phyloP scores from a whole-genome alignment of 108 stramenopile species.

The Pseudonitzschia multiseries region DNA sequence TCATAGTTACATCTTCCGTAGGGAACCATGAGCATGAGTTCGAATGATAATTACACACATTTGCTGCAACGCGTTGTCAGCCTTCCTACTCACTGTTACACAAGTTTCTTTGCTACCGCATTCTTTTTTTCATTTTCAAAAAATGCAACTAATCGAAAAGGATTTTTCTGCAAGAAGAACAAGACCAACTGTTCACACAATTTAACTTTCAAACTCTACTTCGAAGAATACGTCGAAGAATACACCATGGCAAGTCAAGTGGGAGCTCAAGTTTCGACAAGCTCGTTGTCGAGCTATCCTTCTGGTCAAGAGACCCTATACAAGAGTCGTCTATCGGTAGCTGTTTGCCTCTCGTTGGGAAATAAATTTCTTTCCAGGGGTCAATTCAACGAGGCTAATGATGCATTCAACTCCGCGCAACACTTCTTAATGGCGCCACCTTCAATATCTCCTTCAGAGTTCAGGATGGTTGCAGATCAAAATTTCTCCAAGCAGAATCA shows the following conservation, averaged over 20 bases:
- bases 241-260: background rate
- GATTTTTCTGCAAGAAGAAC: background rate
- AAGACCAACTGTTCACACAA: background rate
- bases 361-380: conserved; percentile 1
- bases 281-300: background rate
- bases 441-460: background rate
- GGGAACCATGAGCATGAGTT: too few relatives aligned
- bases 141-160: too few relatives aligned
- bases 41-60: too few relatives aligned
- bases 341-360: conserved; percentile 7
- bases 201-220: background rate
- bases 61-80: too few relatives aligned
- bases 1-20: too few relatives aligned
- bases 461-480: background rate
- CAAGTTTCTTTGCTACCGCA: too few relatives aligned
- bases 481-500: background rate
- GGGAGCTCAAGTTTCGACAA: background rate
- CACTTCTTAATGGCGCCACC: background rate
- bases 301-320: background rate
- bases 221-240: background rate
- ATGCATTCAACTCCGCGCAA: conserved; percentile 4
- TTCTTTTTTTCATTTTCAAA: background rate
- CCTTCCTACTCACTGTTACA: too few relatives aligned
- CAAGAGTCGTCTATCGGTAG: conserved; percentile 3
- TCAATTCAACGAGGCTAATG: conserved; percentile 5